These are phyloP conservation scores for Jaenimonas drosophilae DNA, from an alignment of 208 protist species.

Conservation along the genomic window DNA sequence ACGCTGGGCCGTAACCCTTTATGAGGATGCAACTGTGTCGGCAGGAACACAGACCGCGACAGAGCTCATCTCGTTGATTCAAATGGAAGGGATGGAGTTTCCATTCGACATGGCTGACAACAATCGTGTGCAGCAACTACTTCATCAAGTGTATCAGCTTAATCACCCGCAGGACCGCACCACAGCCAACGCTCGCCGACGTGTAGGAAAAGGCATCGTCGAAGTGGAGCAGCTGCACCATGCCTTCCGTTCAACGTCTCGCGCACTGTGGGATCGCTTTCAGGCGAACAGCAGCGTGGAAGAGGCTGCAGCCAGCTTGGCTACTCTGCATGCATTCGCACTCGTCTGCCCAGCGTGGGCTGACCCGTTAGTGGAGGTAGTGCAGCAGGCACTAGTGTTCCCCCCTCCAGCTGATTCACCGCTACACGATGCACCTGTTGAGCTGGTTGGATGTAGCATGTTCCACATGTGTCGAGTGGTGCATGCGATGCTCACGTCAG, in stretches of 20 bases:
- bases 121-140: slow-evolving; percentile 41
- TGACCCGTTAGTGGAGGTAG: slow-evolving; percentile 40
- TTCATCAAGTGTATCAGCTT: slow-evolving; percentile 34
- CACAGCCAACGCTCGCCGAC: neutral
- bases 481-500: slow-evolving; percentile 26
- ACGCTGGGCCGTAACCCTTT: slow-evolving; percentile 42
- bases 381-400: slow-evolving; percentile 34
- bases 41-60: slow-evolving; percentile 17
- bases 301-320: slow-evolving; percentile 39
- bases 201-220: slow-evolving; percentile 3
- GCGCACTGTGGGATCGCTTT: slow-evolving; percentile 50
- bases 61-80: slow-evolving; percentile 42
- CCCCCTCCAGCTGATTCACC: slow-evolving; percentile 5
- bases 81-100: slow-evolving; percentile 21
- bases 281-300: slow-evolving; percentile 22
- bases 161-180: neutral
- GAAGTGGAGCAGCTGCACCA: slow-evolving; percentile 31
- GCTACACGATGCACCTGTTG: slow-evolving; percentile 7
- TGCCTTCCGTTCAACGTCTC: slow-evolving; percentile 38
- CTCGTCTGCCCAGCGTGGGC: slow-evolving; percentile 40
- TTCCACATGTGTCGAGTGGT: slow-evolving; percentile 45
- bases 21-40: neutral
- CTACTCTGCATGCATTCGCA: slow-evolving; percentile 39
- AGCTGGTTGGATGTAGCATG: slow-evolving; percentile 23
- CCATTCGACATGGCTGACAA: slow-evolving; percentile 49